Evolutionary conservation across 768 basidiomycete species (phyloP), one percentile per base, ranked within the genome.

Genomic region (Cubamyces sp.): DNA sequence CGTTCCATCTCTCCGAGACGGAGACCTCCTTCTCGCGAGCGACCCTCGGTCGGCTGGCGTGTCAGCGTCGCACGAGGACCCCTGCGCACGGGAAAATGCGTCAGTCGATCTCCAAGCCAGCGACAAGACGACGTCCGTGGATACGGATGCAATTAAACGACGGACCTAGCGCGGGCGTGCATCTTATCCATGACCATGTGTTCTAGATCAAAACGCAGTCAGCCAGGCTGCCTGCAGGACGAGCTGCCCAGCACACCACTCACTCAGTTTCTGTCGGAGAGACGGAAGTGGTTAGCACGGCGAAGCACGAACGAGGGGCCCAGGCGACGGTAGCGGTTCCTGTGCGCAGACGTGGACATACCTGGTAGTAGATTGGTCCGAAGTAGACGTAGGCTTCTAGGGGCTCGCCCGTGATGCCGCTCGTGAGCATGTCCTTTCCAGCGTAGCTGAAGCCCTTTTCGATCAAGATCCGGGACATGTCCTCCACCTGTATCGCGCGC

Each of bases 181-280:
- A 99, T 99, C 82, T 99, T 99, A 82, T 99, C 97, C 89, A 98
- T 91, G 53, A 98, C 96, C 96, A 98, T 98, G 78, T 96, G 96
- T 80, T 96, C 88, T 91, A 67, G 42, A 52, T 57, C 54, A 64
- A 53, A 56, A 25, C 30, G 47, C 40, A 40, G 14, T 68, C 46
- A 69, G 60, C 41, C 30, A 52, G 47, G 45, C 49, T 18, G 48
- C 28, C 28, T 18, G 41, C 39, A 49, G 14, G 28, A 41, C 40
- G 8, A 23, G 54, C 43, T 34, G 30, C 19, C 51, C 60, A 28
- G 52, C 42, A 30, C 25, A 75, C 34, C 34, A 34, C 92, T 80
- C 75, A 97, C 96, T 98, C 59, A 98, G 83, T 88, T 97, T 97
- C 92, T 96, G 76, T 63, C 34, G 61, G 58, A 50, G 43, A 47